Conservation (phyloP, 2,329 filamentous ascomycete genomes). For the Hypoxylon sp. region DNA sequence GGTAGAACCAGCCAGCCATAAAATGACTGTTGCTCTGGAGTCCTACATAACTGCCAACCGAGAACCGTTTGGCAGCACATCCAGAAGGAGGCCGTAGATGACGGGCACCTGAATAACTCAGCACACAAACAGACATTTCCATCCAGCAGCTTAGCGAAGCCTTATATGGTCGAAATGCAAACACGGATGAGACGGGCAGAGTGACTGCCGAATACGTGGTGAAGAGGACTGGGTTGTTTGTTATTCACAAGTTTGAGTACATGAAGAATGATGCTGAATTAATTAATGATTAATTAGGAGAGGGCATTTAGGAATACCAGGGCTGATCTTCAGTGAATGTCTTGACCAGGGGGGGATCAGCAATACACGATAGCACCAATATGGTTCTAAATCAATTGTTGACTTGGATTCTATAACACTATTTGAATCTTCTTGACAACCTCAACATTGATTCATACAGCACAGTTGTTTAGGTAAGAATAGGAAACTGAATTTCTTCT, state of each 20-base stretch:
- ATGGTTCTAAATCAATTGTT: too few relatives aligned
- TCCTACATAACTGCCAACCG: background rate
- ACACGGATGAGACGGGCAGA: background rate
- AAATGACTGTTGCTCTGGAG: background rate
- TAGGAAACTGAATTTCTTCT: too few relatives aligned
- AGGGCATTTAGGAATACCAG: too few relatives aligned
- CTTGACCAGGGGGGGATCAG: too few relatives aligned
- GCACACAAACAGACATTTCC: constrained; percentile 11
- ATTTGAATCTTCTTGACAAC: too few relatives aligned
- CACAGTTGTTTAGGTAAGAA: too few relatives aligned
- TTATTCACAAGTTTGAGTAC: background rate
- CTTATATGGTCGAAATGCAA: constrained; percentile 7
- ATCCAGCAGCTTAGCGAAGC: constrained; percentile 15
- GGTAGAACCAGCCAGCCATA: background rate
- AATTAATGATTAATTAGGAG: too few relatives aligned
- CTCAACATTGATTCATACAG: too few relatives aligned
- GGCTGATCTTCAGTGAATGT: too few relatives aligned
- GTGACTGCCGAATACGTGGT: constrained; percentile 2
- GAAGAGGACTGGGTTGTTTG: constrained; percentile 7
- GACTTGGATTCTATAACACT: too few relatives aligned
- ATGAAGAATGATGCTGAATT: too few relatives aligned
- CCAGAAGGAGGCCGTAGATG: background rate
- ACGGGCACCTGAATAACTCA: constrained; percentile 5
- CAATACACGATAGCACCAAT: too few relatives aligned
- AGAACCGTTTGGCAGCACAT: constrained; percentile 8